These are phyloP conservation scores for Penicillium sp. DNA, from an alignment of 2,329 filamentous ascomycete species.

Conservation along the genomic window DNA sequence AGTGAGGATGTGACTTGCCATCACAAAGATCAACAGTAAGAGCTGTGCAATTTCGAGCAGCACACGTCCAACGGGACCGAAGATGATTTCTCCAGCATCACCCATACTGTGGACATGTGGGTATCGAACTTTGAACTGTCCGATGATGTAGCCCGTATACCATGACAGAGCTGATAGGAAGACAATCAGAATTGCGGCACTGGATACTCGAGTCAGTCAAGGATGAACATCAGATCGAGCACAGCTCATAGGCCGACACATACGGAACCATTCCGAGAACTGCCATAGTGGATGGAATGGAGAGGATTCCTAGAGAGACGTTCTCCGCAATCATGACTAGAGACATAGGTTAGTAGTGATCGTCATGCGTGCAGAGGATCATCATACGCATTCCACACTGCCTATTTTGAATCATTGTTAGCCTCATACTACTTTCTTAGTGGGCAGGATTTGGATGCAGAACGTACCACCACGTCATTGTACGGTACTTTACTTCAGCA, in stretches of 20 bases:
- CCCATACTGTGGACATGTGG: conserved; percentile 65
- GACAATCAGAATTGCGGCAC: conserved; percentile 51
- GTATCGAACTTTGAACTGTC: conserved; percentile 56
- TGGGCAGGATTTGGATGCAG: not conserved
- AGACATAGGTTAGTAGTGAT: not conserved
- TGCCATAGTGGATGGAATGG: conserved; percentile 54
- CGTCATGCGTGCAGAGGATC: conserved; percentile 2
- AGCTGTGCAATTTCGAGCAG: conserved; percentile 61
- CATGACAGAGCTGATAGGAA: conserved; percentile 56
- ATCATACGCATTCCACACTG: conserved; percentile 42
- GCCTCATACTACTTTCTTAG: not conserved
- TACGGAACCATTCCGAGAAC: conserved; percentile 54
- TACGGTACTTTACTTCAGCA: conserved; percentile 50
- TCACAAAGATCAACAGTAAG: conserved; percentile 65
- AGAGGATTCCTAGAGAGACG: conserved; percentile 58
- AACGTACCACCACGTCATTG: conserved; percentile 47
- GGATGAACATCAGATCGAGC: too few relatives aligned
- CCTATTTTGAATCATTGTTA: conserved; percentile 26
- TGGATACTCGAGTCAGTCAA: conserved; percentile 5
- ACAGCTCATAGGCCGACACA: conserved; percentile 11
- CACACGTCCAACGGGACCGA: conserved; percentile 61
- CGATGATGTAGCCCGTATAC: conserved; percentile 60
- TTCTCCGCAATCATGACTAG: conserved; percentile 59
- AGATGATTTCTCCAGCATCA: conserved; percentile 63
- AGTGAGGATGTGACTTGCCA: conserved; percentile 67